These are phyloP conservation scores for Pachyrhizus erosus DNA, from an alignment of 306 rosid species.

Conservation along the genomic window DNA sequence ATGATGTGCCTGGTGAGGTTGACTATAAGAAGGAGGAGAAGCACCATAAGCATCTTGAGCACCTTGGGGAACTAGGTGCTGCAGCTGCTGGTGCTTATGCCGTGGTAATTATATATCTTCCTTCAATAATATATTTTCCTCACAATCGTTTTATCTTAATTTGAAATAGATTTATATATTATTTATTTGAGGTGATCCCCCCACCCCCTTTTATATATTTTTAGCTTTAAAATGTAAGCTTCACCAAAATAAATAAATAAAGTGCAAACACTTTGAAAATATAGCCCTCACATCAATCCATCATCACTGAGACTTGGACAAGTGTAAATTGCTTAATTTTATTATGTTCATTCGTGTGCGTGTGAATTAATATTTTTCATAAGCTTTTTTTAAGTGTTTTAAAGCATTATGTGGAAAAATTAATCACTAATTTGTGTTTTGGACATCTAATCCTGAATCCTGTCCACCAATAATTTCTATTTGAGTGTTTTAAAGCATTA, in stretches of 20 bases:
- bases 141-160: background rate
- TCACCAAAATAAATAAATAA: background rate
- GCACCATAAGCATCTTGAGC: constrained; percentile 76
- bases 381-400: background rate
- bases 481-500: no score
- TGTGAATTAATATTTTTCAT: no score
- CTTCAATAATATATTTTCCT: no score
- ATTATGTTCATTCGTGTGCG: no score
- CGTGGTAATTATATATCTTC: constrained; percentile 54
- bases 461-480: background rate
- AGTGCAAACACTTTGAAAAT: background rate
- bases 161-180: background rate
- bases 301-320: background rate
- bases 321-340: background rate
- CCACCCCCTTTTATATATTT: no score
- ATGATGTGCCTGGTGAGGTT: constrained; percentile 23
- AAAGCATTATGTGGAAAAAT: background rate
- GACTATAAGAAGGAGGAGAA: constrained; percentile 76
- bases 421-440: background rate
- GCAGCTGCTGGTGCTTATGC: constrained; percentile 73
- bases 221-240: background rate
- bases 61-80: constrained; percentile 59
- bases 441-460: background rate
- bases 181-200: background rate
- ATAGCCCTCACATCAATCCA: background rate